These are phyloP conservation scores for Tubosaeta brunneosetosa DNA, from an alignment of 768 basidiomycete genomes.

Conservation along the genomic window DNA sequence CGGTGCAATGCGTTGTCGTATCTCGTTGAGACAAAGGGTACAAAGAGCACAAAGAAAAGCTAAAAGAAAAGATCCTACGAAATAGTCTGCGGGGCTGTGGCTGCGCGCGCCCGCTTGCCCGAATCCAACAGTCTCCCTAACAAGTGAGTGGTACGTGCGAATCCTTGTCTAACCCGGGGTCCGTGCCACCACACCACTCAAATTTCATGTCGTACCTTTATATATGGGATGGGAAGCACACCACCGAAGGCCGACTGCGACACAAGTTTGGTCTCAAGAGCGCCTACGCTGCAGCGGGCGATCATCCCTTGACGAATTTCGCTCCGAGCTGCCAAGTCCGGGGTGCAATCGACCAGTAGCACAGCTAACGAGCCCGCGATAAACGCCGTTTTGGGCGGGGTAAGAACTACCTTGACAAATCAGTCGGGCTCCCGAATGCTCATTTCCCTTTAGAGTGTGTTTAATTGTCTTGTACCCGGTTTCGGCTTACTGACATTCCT, in stretches of 20 bases:
- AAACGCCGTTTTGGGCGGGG: constrained; percentile 82
- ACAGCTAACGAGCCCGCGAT: constrained; percentile 59
- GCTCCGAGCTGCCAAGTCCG: constrained; percentile 76
- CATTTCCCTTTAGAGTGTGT: constrained; percentile 97
- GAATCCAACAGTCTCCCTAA: no score
- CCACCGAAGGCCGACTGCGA: constrained; percentile 78
- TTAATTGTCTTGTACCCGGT: constrained; percentile 4
- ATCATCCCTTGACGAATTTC: constrained; percentile 80
- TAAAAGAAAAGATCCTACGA: no score
- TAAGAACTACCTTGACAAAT: constrained; percentile 75
- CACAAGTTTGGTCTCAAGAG: constrained; percentile 82
- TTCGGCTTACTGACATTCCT: constrained; percentile 3
- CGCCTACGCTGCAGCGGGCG: constrained; percentile 63
- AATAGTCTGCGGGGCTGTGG: no score
- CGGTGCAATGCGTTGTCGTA: no score
- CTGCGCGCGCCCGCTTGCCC: no score
- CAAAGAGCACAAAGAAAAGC: no score
- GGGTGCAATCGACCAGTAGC: constrained; percentile 86
- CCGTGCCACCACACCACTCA: constrained; percentile 65
- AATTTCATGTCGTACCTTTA: constrained; percentile 93
- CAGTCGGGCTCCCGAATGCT: constrained; percentile 94
- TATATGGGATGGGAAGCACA: constrained; percentile 61
- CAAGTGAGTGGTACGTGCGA: constrained; percentile 75
- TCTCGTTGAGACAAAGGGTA: no score
- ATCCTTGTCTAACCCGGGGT: constrained; percentile 67